Conservation (phyloP, 768 basidiomycete species). For the Phanerodontia chrysosporium region DNA sequence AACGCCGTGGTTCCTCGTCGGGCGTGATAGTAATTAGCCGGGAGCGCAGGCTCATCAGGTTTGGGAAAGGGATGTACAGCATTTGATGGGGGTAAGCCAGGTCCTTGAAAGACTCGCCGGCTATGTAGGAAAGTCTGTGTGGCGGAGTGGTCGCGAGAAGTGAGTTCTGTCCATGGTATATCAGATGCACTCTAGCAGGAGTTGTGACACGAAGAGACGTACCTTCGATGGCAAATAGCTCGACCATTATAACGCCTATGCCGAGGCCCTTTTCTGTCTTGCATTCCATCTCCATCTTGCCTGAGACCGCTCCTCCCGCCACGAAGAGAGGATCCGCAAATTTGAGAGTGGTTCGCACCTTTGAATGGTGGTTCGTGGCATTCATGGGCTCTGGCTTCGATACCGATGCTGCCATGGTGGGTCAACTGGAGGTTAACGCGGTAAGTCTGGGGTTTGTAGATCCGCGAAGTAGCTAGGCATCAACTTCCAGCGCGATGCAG, state of each 20-base stretch:
- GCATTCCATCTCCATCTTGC: slow-evolving; percentile 80
- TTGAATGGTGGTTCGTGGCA: slow-evolving; percentile 72
- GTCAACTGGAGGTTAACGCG: neutral
- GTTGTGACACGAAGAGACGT: neutral
- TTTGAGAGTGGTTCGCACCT: slow-evolving; percentile 64
- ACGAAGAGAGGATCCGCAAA: slow-evolving; percentile 59
- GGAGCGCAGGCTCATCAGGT: slow-evolving; percentile 56
- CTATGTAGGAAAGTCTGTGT: slow-evolving; percentile 73
- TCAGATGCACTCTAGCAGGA: too few relatives aligned
- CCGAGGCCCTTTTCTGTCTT: slow-evolving; percentile 70
- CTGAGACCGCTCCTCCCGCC: slow-evolving; percentile 62
- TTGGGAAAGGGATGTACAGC: slow-evolving; percentile 64
- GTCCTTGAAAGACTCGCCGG: slow-evolving; percentile 74
- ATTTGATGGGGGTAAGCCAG: slow-evolving; percentile 78
- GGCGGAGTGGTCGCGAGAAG: slow-evolving; percentile 75
- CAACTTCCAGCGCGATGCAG: neutral
- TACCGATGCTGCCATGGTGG: neutral
- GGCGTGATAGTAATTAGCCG: slow-evolving; percentile 64
- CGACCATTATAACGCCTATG: slow-evolving; percentile 72
- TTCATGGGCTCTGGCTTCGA: slow-evolving; percentile 67
- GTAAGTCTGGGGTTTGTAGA: neutral
- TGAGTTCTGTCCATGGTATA: slow-evolving; percentile 52
- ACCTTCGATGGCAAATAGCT: slow-evolving; percentile 42
- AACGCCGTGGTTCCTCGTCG: slow-evolving; percentile 76
- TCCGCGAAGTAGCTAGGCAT: neutral